phyloP scores from a whole-genome alignment of 202 grass and related monocot species.

The Digitaria exilis region DNA sequence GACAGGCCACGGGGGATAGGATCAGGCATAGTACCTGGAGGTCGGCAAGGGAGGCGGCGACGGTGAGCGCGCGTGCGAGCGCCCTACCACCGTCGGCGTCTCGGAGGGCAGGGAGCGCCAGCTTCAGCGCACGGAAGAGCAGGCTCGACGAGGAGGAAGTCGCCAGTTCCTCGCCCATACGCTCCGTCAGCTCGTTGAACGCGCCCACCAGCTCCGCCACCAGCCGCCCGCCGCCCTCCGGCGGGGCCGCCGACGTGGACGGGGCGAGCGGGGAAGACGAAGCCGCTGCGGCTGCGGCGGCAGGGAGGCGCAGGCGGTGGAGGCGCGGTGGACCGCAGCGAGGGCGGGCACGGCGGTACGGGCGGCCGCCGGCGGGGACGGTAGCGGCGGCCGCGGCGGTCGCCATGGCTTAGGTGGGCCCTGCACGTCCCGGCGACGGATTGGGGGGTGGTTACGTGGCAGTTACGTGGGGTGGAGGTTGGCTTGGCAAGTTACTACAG shows the following conservation, averaged over 20 bases:
- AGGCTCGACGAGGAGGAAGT: slow-evolving; percentile 79
- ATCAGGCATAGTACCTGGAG: slow-evolving; percentile 60
- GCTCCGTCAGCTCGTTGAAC: slow-evolving; percentile 79
- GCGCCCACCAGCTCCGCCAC: slow-evolving; percentile 86
- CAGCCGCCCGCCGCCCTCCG: slow-evolving; percentile 68
- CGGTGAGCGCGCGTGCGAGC: slow-evolving; percentile 65
- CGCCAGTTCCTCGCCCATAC: slow-evolving; percentile 73
- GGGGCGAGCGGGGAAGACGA: slow-evolving; percentile 22
- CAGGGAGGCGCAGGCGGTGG: slow-evolving; percentile 30
- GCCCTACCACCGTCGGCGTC: slow-evolving; percentile 51
- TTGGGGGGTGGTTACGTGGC: slow-evolving; percentile 23
- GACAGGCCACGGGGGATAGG: background rate
- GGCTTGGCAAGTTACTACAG: background rate
- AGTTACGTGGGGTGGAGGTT: slow-evolving; percentile 4
- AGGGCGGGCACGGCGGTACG: background rate
- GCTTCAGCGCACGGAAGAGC: slow-evolving; percentile 79
- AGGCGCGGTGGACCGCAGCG: background rate
- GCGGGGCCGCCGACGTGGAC: slow-evolving; percentile 27
- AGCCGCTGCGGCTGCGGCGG: slow-evolving; percentile 7
- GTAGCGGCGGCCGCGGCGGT: slow-evolving; percentile 40
- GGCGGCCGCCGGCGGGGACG: slow-evolving; percentile 41
- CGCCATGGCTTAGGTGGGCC: slow-evolving; percentile 32
- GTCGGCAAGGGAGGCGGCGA: slow-evolving; percentile 78
- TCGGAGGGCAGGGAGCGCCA: slow-evolving; percentile 78
- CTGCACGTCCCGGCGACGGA: slow-evolving; percentile 9